Base-by-base conservation (phyloP, 768 basidiomycete species). In the Tylopilus subfusipes region DNA sequence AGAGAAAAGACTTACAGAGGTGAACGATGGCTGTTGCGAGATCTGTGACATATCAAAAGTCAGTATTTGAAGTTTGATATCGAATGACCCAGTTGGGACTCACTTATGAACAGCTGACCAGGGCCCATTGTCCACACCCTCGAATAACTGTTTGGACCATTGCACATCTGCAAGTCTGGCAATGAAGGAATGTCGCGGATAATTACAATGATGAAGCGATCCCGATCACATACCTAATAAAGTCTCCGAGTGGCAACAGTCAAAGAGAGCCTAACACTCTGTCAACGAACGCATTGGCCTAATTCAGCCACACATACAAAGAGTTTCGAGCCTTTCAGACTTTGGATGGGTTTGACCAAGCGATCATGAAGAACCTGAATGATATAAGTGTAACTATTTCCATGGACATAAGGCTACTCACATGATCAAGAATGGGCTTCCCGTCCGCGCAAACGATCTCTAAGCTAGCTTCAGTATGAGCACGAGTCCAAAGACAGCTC, bases 161-260 rank as follows among this genome's bases (percentile, higher is more conserved):
- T 29, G 4, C 51, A 40, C 25, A n/a, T 58, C 19, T 55, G 55
- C 48, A 69, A 48, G 43, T 68, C 67, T 68, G 14, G 13, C 9
- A n/a, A 21, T 30, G 36, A 36, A 31, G 12, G n/a, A 27, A 22
- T 5, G 29, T 43, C 25, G 48, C 8, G 16, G 13, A 33, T 36
- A 4, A 13, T 12, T 13, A 24, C 8, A n/a, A 4, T n/a, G 21
- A 44, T 3, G 12, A 33, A 6, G 0, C 16, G 11, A 50, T 19
- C 18, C 10, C 18, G 18, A 31, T 36, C 7, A 56, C 50, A 45
- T 46, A 70, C 68, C 63, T 25, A 69, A 44, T 2, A 69, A 34
- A 8, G 42, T 59, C 18, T 70, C 68, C 0, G 68, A 70, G 16
- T 70, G 68, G 18, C 68, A 70, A 8, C 67, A 69, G n/a, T 69